Base-by-base conservation (phyloP, 306 rosid species). In the Dryas drummondii region DNA sequence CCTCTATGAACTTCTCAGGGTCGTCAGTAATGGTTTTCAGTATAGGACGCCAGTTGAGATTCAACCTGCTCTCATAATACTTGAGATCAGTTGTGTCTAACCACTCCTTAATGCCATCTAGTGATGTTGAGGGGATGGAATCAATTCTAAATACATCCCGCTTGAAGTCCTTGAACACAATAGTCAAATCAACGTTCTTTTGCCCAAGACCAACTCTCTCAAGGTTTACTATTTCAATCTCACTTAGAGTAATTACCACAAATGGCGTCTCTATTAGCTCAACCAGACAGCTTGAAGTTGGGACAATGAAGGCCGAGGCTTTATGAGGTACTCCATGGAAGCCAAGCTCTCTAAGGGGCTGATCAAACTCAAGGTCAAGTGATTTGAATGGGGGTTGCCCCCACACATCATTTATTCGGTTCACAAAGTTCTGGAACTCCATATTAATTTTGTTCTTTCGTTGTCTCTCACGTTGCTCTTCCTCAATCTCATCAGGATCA, bases 291-390 rank as follows among this genome's bases (percentile, higher is more conserved):
- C 74, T 65, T 65, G 84, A 81, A 66, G 84, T 81, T 14, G 84
- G 81, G 74, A 81, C 84, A 32, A 81, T 81, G 81, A 76, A 81
- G 55, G 78, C 74, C 5, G 84, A 81, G 6, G 84, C 76, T 71
- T 81, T 81, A 79, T 76, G 81, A 6, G 84, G 84, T n/a, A 81
- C 84, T 65, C 84, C 84, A 59, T 76, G 80, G 81, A 81, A 81
- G 60, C 84, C 84, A 66, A 81, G 84, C 78, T 81, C 84, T 42
- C 84, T 76, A 16, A 81, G 73, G 26, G 84, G 84, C 70, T 81
- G 84, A 76, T 81, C 84, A 66, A 81, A 81, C 70, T 81, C 84
- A 9, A 81, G 84, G 56, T 81, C 84, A 65, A 81, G 58, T 3
- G 73, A 3, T 57, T 81, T 81, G 64, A 81, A 65, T 32, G 77